Base-by-base conservation (phyloP, 768 basidiomycete species). In the Suillus discolor region DNA sequence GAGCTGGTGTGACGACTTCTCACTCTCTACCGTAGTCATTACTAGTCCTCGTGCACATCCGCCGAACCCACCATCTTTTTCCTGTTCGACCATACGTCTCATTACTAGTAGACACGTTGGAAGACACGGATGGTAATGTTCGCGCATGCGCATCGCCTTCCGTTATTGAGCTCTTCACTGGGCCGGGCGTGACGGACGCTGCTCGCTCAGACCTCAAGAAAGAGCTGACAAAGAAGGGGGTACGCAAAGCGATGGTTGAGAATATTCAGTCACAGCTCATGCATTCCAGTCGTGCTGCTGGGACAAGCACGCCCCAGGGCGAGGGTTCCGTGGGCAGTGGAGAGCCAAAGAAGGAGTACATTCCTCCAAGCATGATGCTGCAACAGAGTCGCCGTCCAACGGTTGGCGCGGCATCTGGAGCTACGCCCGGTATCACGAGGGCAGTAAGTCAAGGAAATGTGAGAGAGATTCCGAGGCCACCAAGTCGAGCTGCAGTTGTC, bases 121-220 rank as follows among this genome's bases (percentile, higher is more conserved):
- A 98, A 79, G 97, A 99, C 77, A 87, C 89, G 1, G 97, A 99
- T 73, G 86, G 91, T 23, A 87, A 88, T 70, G 97, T 99, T 62
- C 90, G 97, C 53, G 91, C 95, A 63, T 90, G 89, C 73, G 90
- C 96, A 9, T 87, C 90, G 59, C 85, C 87, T 70, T 89, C 93
- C 1, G 85, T 94, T 65, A 85, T 97, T 18, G 88, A 90, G 69
- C 82, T 99, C 63, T 97, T 98, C 73, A 89, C 93, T 1, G 92
- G 93, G 18, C 85, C 90, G 0, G 87, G 85, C 6, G 93, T 94
- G 16, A 88, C 90, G 3, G 91, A 96, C 73, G 89, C 88, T 9
- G 97, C 97, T 4, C 89, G 93, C 61, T 87, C 95, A 5, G 97
- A 99, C 75, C 82, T 99, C 62, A 98, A 97, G 83, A 96, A 94